Evolutionary conservation across 1,284 basidiomycete species (phyloP).

Genomic region (Peniophora sp.): DNA sequence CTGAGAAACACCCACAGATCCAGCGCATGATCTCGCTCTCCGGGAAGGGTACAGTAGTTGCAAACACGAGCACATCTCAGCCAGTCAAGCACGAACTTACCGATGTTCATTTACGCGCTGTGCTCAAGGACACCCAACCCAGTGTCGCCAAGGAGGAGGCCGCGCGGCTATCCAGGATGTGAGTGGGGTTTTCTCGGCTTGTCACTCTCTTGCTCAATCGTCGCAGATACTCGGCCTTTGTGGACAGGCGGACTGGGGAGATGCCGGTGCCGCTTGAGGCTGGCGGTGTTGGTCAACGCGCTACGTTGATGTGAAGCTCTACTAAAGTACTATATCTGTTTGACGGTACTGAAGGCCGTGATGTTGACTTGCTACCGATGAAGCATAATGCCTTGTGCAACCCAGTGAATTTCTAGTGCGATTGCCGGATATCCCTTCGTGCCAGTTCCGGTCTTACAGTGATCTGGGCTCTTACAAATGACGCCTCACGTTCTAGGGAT

Average conservation of each 20-base stretch:
- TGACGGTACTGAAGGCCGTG: too few relatives aligned
- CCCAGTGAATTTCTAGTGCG: too few relatives aligned
- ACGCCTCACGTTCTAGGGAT: too few relatives aligned
- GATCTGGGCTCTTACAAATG: too few relatives aligned
- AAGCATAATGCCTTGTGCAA: too few relatives aligned
- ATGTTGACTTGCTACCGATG: too few relatives aligned
- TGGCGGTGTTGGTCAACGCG: constrained; percentile 59
- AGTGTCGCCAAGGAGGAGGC: constrained; percentile 78
- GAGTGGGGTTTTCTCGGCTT: constrained; percentile 22
- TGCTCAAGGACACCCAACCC: constrained; percentile 65
- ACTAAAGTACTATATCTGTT: too few relatives aligned
- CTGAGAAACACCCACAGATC: too few relatives aligned
- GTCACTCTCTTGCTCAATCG: not conserved
- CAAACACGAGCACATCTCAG: constrained; percentile 4
- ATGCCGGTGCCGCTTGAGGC: constrained; percentile 58
- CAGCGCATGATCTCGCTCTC: not conserved
- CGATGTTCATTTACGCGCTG: constrained; percentile 53
- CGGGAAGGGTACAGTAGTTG: not conserved
- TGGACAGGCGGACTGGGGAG: constrained; percentile 60
- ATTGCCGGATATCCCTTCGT: too few relatives aligned
- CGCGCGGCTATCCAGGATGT: constrained; percentile 67
- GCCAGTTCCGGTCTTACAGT: too few relatives aligned
- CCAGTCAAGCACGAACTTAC: constrained; percentile 41
- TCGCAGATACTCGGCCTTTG: constrained; percentile 61
- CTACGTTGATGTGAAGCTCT: constrained; percentile 56